A percentile compares a stretch with the other conserved stretches of the same genome.
These are phyloP conservation scores for Carex myosuroides DNA, from an alignment of 176 grass and related monocot species.

Conservation along the genomic window DNA sequence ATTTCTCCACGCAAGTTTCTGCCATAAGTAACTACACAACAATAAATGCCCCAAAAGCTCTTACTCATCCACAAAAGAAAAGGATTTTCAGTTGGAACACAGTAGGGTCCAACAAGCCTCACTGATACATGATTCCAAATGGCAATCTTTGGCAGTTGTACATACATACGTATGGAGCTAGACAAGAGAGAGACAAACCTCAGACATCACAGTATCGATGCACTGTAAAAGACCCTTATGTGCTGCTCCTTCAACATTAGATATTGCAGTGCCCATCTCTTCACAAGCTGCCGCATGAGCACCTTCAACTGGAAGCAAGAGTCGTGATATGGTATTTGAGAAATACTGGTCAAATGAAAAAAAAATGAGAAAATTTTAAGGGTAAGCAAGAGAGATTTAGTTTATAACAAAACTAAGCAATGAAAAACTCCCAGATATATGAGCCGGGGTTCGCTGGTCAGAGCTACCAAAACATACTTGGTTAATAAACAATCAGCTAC, in stretches of 20 bases:
- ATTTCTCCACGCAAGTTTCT: background rate
- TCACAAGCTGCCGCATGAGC: constrained; percentile 78
- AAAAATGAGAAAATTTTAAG: background rate
- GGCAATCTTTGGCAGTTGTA: background rate
- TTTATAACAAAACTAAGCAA: constrained; percentile 16
- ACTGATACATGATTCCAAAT: background rate
- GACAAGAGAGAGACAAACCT: constrained; percentile 38
- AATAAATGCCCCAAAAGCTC: background rate
- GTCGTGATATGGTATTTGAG: constrained; percentile 92
- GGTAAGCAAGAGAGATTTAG: constrained; percentile 1
- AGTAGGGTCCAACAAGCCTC: background rate
- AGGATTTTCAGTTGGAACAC: background rate
- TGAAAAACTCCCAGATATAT: background rate
- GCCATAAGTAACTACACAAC: background rate
- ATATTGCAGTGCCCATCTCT: constrained; percentile 96
- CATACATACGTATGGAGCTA: background rate
- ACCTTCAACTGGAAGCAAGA: constrained; percentile 81
- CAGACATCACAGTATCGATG: constrained; percentile 96
- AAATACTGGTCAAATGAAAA: constrained; percentile 58
- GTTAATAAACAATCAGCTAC: background rate
- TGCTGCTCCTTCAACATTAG: constrained; percentile 80
- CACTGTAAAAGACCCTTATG: constrained; percentile 94
- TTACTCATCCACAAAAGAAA: background rate
- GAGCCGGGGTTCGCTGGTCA: background rate
- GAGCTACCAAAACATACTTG: background rate